A percentile compares a stretch with the other conserved stretches of the same genome.
These are phyloP conservation scores for Colletotrichum euphorbiae DNA, from an alignment of 2,329 filamentous ascomycete species.

Conservation along the genomic window DNA sequence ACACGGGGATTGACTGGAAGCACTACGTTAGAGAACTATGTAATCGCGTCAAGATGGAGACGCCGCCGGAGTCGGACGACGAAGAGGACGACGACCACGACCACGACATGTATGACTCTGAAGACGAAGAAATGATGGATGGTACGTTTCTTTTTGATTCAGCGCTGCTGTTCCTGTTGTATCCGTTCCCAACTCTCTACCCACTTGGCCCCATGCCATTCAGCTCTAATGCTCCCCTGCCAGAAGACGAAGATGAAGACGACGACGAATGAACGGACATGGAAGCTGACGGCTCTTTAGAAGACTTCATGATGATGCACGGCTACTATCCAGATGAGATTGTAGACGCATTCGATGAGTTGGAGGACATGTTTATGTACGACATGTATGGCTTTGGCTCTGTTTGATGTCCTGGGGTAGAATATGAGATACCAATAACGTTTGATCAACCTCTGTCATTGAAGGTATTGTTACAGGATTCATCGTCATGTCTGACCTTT, in stretches of 20 bases:
- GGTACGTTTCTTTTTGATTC: conserved; percentile 10
- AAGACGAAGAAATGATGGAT: conserved; percentile 8
- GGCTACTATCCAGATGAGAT: conserved; percentile 26
- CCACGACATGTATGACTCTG: not conserved
- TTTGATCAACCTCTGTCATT: too few species aligned
- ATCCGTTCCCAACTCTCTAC: not conserved
- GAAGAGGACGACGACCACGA: conserved; percentile 19
- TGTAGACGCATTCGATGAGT: conserved; percentile 13
- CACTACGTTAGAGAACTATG: conserved; percentile 49
- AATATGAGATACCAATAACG: too few species aligned
- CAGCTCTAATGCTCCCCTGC: not conserved
- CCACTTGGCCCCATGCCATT: not conserved
- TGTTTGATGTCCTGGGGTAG: too few species aligned
- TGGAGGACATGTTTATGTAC: conserved; percentile 22
- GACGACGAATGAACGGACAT: conserved; percentile 2
- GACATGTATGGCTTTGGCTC: conserved; percentile 6
- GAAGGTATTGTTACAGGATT: too few species aligned
- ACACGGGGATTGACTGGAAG: conserved; percentile 51
- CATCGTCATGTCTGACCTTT: too few species aligned
- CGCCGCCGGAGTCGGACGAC: conserved; percentile 18
- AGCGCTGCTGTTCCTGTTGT: not conserved
- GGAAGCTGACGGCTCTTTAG: conserved; percentile 18
- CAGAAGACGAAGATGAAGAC: conserved; percentile 16
- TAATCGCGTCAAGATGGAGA: conserved; percentile 31
- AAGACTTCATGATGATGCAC: conserved; percentile 16